phyloP scores from a whole-genome alignment of 352 stramenopile species.

The Phytophthora citrophthora region DNA sequence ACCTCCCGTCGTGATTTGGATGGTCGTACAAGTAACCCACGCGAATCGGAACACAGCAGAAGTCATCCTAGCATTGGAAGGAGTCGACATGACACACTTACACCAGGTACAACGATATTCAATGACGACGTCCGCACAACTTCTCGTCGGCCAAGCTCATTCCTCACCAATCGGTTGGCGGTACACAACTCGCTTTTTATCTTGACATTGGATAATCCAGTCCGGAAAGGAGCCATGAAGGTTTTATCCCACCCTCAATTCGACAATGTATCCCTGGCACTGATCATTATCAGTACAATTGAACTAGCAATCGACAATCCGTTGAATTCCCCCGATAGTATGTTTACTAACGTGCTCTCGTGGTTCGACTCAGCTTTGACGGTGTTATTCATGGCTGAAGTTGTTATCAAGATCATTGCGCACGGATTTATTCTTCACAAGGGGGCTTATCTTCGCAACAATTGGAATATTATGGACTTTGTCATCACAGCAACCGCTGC shows the following conservation, averaged over 20 bases:
- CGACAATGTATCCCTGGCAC: constrained; percentile 73
- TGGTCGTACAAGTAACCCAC: constrained; percentile 12
- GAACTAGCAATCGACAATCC: constrained; percentile 83
- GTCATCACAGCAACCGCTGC: constrained; percentile 75
- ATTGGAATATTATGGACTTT: constrained; percentile 93
- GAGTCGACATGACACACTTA: no score
- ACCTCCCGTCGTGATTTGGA: constrained; percentile 23
- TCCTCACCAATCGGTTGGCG: constrained; percentile 18
- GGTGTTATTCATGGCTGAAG: constrained; percentile 87
- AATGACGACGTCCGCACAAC: constrained; percentile 22
- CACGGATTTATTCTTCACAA: constrained; percentile 74
- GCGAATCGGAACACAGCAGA: constrained; percentile 13
- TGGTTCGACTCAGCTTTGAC: constrained; percentile 75
- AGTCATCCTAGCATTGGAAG: not conserved
- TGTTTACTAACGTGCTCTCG: constrained; percentile 59
- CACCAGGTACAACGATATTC: constrained; percentile 34
- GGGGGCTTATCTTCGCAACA: constrained; percentile 76
- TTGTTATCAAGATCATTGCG: constrained; percentile 87
- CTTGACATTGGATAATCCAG: constrained; percentile 50
- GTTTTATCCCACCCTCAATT: constrained; percentile 74
- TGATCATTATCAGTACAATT: constrained; percentile 79
- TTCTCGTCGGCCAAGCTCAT: constrained; percentile 9
- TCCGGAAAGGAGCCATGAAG: constrained; percentile 52
- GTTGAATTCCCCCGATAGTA: constrained; percentile 47
- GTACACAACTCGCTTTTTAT: constrained; percentile 50